phyloP scores from a whole-genome alignment of 768 basidiomycete genomes.

The Psilocybe sp. region DNA sequence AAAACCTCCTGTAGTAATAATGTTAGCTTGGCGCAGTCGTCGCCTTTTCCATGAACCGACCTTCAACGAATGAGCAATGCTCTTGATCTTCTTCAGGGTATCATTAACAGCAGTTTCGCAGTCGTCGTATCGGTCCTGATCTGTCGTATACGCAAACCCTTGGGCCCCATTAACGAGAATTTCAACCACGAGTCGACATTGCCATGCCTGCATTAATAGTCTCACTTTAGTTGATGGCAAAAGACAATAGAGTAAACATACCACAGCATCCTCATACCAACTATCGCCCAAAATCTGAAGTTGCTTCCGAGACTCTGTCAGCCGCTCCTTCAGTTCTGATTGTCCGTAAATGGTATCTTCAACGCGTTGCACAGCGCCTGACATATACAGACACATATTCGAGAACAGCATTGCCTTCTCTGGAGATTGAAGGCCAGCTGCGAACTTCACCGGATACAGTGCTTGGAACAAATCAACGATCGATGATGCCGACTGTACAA shows the following conservation, averaged over 20 bases:
- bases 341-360: constrained; percentile 25
- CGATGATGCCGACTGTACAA: constrained; percentile 60
- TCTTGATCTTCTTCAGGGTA: constrained; percentile 61
- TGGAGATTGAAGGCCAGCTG: constrained; percentile 43
- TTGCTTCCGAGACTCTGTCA: constrained; percentile 48
- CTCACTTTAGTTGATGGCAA: background rate
- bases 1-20: constrained; percentile 51
- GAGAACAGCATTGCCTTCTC: constrained; percentile 70
- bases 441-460: constrained; percentile 66
- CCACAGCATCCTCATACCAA: constrained; percentile 71
- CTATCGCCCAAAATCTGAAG: constrained; percentile 60
- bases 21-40: too few species aligned
- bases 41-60: constrained; percentile 34
- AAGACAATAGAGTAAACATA: constrained; percentile 29
- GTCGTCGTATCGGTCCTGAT: constrained; percentile 74
- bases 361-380: constrained; percentile 46
- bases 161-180: constrained; percentile 51
- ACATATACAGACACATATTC: constrained; percentile 78
- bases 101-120: constrained; percentile 69
- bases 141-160: constrained; percentile 66
- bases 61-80: constrained; percentile 67
- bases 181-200: constrained; percentile 40
- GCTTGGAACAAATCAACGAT: constrained; percentile 80
- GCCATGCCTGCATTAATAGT: constrained; percentile 38
- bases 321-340: constrained; percentile 37